Evolutionary conservation across 352 stramenopile genomes (phyloP), one percentile per base, ranked within the genome.

Genomic region (Aphanomyces cochlioides): DNA sequence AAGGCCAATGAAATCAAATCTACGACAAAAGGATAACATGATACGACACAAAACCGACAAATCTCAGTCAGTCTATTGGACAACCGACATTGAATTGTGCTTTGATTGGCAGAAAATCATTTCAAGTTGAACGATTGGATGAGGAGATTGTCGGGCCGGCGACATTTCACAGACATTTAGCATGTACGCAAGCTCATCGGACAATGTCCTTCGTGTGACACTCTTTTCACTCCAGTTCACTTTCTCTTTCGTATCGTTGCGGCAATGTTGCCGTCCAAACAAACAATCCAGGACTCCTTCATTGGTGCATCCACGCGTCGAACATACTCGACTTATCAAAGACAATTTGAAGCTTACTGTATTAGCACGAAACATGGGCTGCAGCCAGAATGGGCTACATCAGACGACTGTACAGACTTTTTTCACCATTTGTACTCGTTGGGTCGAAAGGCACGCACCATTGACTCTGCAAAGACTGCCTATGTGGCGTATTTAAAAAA

Each of bases 261-360:
- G n/a, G n/a, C n/a, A n/a, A n/a, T n/a, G 5, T 15, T 57, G 12
- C 48, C 48, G 19, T 19, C 48, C 12, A 57, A 57, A 57, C 12
- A 15, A 57, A 57, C 48, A 15, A 57, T 57, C 48, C 48, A 57
- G 48, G 48, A 34, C 19, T 57, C 48, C 7, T 57, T 57, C 48
- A 7, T 15, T 7, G 12, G 12, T 6, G 19, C 12, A 57, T 57
- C 48, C 6, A 57, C 48, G 17, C 48, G 12, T 19, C 48, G 48
- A 19, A 57, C 48, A 36, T 57, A 57, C 48, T 36, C 12, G 8
- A 57, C 48, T 7, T 57, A 57, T n/a, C 48, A 57, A n/a, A 57
- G 36, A 19, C 48, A 57, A 21, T 57, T 57, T n/a, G n/a, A n/a
- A n/a, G 43, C 15, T 48, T 48, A 15, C 43, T 48, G 43, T 15